These are phyloP conservation scores for Nemania abortiva DNA, from an alignment of 2,329 filamentous ascomycete species.

Conservation along the genomic window DNA sequence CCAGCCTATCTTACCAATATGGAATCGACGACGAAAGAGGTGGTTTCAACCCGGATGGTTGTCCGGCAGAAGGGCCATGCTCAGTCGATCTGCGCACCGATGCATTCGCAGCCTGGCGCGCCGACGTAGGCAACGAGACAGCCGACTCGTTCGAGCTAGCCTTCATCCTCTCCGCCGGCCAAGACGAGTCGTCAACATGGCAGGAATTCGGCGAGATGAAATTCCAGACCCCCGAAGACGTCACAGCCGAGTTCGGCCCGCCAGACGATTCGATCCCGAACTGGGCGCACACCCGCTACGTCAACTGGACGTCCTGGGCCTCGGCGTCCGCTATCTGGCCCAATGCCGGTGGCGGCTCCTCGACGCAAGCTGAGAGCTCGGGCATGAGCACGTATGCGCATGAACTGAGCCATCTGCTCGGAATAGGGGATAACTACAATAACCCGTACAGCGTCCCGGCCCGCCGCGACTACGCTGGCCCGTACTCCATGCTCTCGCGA, in stretches of 20 bases:
- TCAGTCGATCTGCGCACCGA: slow-evolving; percentile 62
- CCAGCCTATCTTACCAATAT: slow-evolving; percentile 61
- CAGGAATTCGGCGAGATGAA: slow-evolving; percentile 69
- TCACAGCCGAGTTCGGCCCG: slow-evolving; percentile 63
- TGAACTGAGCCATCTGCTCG: slow-evolving; percentile 64
- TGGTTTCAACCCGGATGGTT: slow-evolving; percentile 61
- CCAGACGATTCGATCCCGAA: slow-evolving; percentile 59
- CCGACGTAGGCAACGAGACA: slow-evolving; percentile 63
- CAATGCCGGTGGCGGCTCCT: slow-evolving; percentile 64
- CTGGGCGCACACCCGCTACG: slow-evolving; percentile 63
- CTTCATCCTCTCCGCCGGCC: slow-evolving; percentile 66
- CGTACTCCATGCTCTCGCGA: slow-evolving; percentile 65
- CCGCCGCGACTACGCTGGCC: slow-evolving; percentile 63
- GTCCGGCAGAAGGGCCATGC: slow-evolving; percentile 58
- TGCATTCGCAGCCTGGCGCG: slow-evolving; percentile 62
- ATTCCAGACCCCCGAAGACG: slow-evolving; percentile 60
- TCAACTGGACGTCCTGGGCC: slow-evolving; percentile 66
- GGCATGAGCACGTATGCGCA: slow-evolving; percentile 67
- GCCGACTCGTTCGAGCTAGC: slow-evolving; percentile 63
- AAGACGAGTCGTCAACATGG: slow-evolving; percentile 68
- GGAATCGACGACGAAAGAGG: slow-evolving; percentile 58
- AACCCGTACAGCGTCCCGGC: slow-evolving; percentile 62
- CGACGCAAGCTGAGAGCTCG: slow-evolving; percentile 65
- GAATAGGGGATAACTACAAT: slow-evolving; percentile 68
- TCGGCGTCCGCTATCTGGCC: slow-evolving; percentile 65